Conservation (phyloP, 306 rosid species). For the Cucurbita ficifolia region DNA sequence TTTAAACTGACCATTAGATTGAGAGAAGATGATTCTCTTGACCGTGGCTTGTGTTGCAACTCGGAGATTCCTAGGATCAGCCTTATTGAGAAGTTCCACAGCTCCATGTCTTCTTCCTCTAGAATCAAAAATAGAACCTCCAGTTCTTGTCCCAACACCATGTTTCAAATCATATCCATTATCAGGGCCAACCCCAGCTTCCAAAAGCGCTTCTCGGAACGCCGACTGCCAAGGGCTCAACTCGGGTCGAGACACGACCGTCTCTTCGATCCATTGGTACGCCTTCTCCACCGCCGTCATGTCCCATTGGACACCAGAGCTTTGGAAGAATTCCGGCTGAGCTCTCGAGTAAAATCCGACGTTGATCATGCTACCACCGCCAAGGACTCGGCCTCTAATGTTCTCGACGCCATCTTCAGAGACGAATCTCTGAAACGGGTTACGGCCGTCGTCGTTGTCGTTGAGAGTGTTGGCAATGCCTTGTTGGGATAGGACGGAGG, state of each 20-base stretch:
- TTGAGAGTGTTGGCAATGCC: background rate
- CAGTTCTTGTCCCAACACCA: background rate
- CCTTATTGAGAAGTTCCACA: conserved; percentile 18
- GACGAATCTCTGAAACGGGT: conserved; percentile 8
- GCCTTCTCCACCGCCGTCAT: conserved; percentile 5
- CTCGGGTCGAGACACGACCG: background rate
- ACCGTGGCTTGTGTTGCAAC: conserved; percentile 15
- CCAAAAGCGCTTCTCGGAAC: conserved; percentile 4
- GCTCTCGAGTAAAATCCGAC: conserved; percentile 12
- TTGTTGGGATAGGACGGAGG: background rate
- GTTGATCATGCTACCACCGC: conserved; percentile 19
- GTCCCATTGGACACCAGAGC: conserved; percentile 10
- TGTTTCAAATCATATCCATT: conserved; percentile 13
- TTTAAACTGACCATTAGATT: background rate
- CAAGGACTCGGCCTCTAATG: conserved; percentile 13
- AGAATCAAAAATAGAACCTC: conserved; percentile 10
- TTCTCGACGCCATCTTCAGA: conserved; percentile 13
- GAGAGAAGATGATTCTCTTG: conserved; percentile 13
- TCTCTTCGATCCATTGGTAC: conserved; percentile 15
- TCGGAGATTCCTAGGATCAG: background rate
- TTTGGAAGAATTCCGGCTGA: background rate
- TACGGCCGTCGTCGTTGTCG: conserved; percentile 4
- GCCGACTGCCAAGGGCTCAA: background rate
- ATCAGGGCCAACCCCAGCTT: conserved; percentile 9
- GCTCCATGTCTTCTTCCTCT: conserved; percentile 18